phyloP scores from a whole-genome alignment of 148 eudicot genomes.

The Vaccinium darrowii region DNA sequence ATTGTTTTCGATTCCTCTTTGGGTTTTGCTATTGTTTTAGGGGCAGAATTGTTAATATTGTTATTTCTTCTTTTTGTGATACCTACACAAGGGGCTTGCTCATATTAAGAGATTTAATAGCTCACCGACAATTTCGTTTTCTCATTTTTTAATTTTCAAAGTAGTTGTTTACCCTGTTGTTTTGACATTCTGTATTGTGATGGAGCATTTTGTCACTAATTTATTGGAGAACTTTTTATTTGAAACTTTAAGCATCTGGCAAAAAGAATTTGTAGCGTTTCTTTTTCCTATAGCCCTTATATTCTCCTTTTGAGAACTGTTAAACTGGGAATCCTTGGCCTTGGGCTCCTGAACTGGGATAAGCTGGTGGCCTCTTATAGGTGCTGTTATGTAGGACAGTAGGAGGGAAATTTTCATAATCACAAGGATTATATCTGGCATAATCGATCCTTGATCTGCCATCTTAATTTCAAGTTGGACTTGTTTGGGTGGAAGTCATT shows the following conservation, averaged over 20 bases:
- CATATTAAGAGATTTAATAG: neutral
- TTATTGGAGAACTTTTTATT: constrained; percentile 5
- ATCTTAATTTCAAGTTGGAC: neutral
- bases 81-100: neutral
- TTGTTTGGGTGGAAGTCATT: constrained; percentile 7
- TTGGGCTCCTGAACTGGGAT: constrained; percentile 2
- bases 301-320: neutral
- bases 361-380: neutral
- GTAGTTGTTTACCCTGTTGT: neutral
- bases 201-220: neutral
- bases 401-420: too few relatives aligned
- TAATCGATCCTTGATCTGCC: neutral
- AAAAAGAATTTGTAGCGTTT: neutral
- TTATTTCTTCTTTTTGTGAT: neutral
- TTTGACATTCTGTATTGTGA: constrained; percentile 6
- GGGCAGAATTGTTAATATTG: neutral
- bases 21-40: neutral
- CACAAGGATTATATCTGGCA: neutral
- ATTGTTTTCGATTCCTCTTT: neutral
- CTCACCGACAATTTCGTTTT: neutral
- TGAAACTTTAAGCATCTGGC: constrained; percentile 12
- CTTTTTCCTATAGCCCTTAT: neutral
- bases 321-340: neutral
- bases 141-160: neutral
- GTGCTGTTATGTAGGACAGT: neutral